Evolutionary conservation across 2,329 filamentous ascomycete species (phyloP).

Genomic region (Diaporthe aspalathi): DNA sequence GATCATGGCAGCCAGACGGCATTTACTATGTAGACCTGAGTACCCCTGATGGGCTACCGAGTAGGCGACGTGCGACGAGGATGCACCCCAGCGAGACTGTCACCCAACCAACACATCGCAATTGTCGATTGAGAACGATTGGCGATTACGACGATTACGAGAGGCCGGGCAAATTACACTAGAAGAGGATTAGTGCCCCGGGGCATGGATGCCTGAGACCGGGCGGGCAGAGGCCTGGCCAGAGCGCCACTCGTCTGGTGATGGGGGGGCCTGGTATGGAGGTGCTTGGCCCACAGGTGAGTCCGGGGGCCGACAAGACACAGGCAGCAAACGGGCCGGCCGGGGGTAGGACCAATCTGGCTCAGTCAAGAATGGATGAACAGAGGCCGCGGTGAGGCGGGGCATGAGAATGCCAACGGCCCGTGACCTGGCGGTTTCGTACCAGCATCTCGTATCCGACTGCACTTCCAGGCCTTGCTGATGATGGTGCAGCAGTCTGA

Average conservation of each 20-base stretch:
- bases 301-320: slow-evolving; percentile 6
- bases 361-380: slow-evolving; percentile 3
- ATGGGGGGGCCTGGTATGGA: neutral
- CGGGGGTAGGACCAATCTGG: neutral
- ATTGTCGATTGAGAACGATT: slow-evolving; percentile 22
- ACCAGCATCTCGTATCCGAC: neutral
- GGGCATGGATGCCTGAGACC: neutral
- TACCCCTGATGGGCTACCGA: neutral
- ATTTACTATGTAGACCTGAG: neutral
- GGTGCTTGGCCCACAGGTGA: neutral
- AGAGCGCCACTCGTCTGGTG: neutral
- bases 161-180: neutral
- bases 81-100: slow-evolving; percentile 1
- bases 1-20: neutral
- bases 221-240: neutral
- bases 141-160: slow-evolving; percentile 18
- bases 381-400: neutral
- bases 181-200: neutral
- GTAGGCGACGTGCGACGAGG: slow-evolving; percentile 10
- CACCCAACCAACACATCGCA: slow-evolving; percentile 10
- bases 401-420: neutral
- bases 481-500: neutral
- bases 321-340: slow-evolving; percentile 10
- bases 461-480: neutral
- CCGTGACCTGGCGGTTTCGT: neutral